Conservation (phyloP, 2,329 filamentous ascomycete species). For the Dothideomycetes sp. region DNA sequence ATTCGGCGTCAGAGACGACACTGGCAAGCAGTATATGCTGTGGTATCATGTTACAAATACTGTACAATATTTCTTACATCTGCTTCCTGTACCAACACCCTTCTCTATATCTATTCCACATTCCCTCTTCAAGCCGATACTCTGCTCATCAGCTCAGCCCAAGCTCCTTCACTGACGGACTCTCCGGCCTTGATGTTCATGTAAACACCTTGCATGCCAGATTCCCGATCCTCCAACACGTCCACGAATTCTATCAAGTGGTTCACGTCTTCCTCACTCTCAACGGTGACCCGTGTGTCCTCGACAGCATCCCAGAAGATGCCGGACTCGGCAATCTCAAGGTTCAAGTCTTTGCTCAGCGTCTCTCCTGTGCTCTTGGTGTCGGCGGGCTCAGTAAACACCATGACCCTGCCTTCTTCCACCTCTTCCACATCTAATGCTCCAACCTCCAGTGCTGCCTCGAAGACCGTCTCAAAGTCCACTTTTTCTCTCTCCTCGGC, state of each 20-base stretch:
- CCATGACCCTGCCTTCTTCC: constrained; percentile 56
- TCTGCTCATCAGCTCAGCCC: constrained; percentile 27
- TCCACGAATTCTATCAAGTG: constrained; percentile 50
- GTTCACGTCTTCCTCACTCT: constrained; percentile 44
- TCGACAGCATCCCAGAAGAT: constrained; percentile 79
- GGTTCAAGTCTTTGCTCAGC: constrained; percentile 49
- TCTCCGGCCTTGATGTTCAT: constrained; percentile 46
- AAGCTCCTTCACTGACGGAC: constrained; percentile 21
- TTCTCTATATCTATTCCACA: background rate
- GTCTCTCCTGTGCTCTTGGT: constrained; percentile 54
- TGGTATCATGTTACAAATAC: constrained; percentile 14
- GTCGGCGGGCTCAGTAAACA: constrained; percentile 57
- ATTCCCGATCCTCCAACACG: constrained; percentile 49
- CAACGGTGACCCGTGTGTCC: constrained; percentile 59
- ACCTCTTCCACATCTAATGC: constrained; percentile 62
- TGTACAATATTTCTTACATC: constrained; percentile 9
- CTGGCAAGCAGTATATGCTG: constrained; percentile 6
- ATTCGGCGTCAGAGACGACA: no score
- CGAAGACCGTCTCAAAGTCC: constrained; percentile 60
- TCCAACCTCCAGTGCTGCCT: constrained; percentile 76
- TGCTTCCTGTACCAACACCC: background rate
- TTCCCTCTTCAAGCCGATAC: constrained; percentile 18
- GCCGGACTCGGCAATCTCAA: constrained; percentile 63
- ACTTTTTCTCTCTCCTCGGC: constrained; percentile 35
- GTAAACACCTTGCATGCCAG: constrained; percentile 64